Evolutionary conservation across 371 early-diverging fungal genomes (phyloP).

Genomic region (Mortierella sp.): DNA sequence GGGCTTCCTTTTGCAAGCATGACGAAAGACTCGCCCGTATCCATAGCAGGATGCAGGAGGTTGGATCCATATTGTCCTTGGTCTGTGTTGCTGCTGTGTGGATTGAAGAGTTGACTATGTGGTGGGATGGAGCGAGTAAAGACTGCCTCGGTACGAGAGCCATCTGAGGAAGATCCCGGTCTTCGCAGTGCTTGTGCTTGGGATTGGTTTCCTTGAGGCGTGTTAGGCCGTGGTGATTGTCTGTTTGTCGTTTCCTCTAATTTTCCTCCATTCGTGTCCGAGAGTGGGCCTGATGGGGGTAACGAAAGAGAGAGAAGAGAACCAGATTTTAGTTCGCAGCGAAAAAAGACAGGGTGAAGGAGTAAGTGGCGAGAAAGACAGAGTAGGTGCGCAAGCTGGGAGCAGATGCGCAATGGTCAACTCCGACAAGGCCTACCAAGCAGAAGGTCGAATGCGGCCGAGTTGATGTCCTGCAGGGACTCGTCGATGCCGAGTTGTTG

Average conservation of each 20-base stretch:
- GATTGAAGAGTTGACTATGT: neutral
- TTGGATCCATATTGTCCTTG: conserved; percentile 5
- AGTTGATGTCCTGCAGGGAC: conserved; percentile 65
- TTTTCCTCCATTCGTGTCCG: conserved; percentile 24
- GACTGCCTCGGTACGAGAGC: conserved; percentile 28
- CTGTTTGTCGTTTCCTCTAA: conserved; percentile 18
- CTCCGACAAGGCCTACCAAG: too few relatives aligned
- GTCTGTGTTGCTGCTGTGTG: conserved; percentile 15
- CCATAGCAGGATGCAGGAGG: conserved; percentile 24
- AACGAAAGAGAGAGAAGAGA: neutral
- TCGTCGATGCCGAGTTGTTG: conserved; percentile 70
- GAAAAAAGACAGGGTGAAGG: too few relatives aligned
- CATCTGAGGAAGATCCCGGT: conserved; percentile 14
- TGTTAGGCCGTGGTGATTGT: neutral
- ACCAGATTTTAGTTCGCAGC: too few relatives aligned
- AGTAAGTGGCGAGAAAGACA: too few relatives aligned
- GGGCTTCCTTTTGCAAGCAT: conserved; percentile 56
- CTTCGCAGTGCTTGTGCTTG: conserved; percentile 11
- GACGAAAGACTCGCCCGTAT: conserved; percentile 68
- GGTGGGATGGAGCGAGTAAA: conserved; percentile 46
- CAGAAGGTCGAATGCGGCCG: conserved; percentile 61
- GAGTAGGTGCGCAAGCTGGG: too few relatives aligned
- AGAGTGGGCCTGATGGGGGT: conserved; percentile 24
- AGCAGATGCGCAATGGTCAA: neutral
- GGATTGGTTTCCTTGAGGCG: neutral